Base-by-base conservation (phyloP, 768 basidiomycete species). In the Amanita fuliginea region DNA sequence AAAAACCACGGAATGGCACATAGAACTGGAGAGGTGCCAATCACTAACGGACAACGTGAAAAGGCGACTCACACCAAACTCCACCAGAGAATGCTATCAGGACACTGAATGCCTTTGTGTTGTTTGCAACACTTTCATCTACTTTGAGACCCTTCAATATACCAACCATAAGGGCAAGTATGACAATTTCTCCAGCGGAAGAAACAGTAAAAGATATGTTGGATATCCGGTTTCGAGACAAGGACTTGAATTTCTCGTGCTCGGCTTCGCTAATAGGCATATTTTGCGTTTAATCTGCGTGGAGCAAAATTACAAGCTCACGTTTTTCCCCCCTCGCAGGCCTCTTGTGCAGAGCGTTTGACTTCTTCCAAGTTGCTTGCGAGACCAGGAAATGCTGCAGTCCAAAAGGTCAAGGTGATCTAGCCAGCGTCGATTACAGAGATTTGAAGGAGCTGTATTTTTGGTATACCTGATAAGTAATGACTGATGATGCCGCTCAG, bases 371-470 rank as follows among this genome's bases (percentile, higher is more conserved):
- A 71, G 60, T 87, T 76, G 7, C 77, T 72, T 19, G 81, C 80
- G 13, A 89, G 69, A 14, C 83, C 85, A 0, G 86, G 84, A 59
- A 89, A 87, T 10, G 86, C 86, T 10, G 86, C 86, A 0, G 83
- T 84, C 85, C 84, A 89, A 63, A 88, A 89, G 0, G 86, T 87
- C 48, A 87, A 61, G 26, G 81, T 68, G 49, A 82, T 77, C 77
- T 83, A 50, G 0, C 8, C 35, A 34, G n/a, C 33, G 4, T 22
- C 55, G 19, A 55, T 43, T 10, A 32, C 33, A 16, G 21, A 22
- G 8, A 46, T 34, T 34, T 14, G 22, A 49, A 13, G 4, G 46
- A 19, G 33, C 8, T 35, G 14, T 28, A n/a, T 39, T 24, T 13
- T 37, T 13, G 30, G 21, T 10, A n/a, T 44, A 75, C 81, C 67